These are phyloP conservation scores for Amylocystis lapponica DNA, from an alignment of 768 basidiomycete genomes.

Conservation along the genomic window DNA sequence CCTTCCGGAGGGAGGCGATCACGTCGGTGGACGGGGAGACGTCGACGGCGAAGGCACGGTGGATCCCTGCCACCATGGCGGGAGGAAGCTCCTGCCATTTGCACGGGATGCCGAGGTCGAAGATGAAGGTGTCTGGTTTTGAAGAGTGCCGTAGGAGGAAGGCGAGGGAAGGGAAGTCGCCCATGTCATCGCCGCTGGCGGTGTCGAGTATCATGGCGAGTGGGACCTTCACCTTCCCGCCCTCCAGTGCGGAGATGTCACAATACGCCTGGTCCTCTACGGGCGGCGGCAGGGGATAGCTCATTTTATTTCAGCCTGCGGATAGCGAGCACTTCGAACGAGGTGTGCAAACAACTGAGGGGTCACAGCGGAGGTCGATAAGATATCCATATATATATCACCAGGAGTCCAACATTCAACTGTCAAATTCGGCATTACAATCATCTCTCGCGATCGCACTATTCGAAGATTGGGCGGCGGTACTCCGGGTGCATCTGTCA, in stretches of 20 bases:
- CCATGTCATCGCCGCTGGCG: slow-evolving; percentile 24
- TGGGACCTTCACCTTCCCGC: slow-evolving; percentile 37
- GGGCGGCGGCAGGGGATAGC: slow-evolving; percentile 39
- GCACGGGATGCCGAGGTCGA: slow-evolving; percentile 52
- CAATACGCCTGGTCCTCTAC: slow-evolving; percentile 42
- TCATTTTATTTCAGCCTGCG: slow-evolving; percentile 5
- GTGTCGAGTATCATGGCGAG: slow-evolving; percentile 30
- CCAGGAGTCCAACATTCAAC: too few species aligned
- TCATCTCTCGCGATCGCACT: too few species aligned
- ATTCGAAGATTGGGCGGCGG: too few species aligned
- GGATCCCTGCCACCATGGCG: slow-evolving; percentile 21
- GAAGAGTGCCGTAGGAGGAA: slow-evolving; percentile 48
- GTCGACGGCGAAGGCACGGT: background rate
- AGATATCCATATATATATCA: too few species aligned
- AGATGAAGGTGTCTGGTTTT: slow-evolving; percentile 27
- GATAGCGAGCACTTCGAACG: too few species aligned
- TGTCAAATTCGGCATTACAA: too few species aligned
- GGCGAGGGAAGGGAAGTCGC: slow-evolving; percentile 39
- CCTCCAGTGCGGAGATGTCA: slow-evolving; percentile 50
- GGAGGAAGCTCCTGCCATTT: slow-evolving; percentile 36
- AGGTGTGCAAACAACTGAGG: too few species aligned
- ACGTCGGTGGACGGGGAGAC: slow-evolving; percentile 27
- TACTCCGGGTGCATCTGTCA: too few species aligned
- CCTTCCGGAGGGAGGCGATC: slow-evolving; percentile 42
- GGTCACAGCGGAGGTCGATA: too few species aligned